These are phyloP conservation scores for Immersiporthe knoxdaviesiana DNA, from an alignment of 2,329 filamentous ascomycete genomes.

Conservation along the genomic window DNA sequence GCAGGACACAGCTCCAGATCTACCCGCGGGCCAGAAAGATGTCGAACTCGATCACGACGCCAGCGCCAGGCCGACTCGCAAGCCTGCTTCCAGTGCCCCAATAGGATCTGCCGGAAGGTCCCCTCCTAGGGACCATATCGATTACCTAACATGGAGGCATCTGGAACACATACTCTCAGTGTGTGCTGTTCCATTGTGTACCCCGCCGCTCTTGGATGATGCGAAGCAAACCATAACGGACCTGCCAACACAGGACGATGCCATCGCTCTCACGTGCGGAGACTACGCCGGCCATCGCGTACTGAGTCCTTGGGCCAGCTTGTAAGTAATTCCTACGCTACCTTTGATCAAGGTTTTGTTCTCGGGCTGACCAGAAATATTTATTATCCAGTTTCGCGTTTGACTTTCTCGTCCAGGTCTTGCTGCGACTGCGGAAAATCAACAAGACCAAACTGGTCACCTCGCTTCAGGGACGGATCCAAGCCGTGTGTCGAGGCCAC, in stretches of 20 bases:
- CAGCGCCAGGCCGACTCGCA: neutral
- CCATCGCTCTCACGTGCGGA: slow-evolving; percentile 27
- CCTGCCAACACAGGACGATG: neutral
- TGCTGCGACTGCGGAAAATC: neutral
- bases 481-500: slow-evolving; percentile 11
- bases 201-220: neutral
- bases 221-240: neutral
- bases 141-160: slow-evolving; percentile 21
- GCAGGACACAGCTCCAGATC: neutral
- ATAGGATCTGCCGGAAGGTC: neutral
- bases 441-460: neutral
- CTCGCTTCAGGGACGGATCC: neutral
- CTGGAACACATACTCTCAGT: slow-evolving; percentile 24
- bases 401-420: slow-evolving; percentile 2
- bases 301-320: slow-evolving; percentile 25
- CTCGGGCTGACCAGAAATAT: neutral
- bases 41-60: no score
- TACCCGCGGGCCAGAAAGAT: neutral
- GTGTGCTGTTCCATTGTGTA: slow-evolving; percentile 10
- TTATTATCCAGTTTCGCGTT: slow-evolving; percentile 6
- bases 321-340: slow-evolving; percentile 19
- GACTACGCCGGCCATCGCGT: slow-evolving; percentile 26
- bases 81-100: neutral
- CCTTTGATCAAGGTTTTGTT: fast-evolving
- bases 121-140: neutral